These are phyloP conservation scores for Strobilomyces echinocephalus DNA, from an alignment of 768 basidiomycete species.

Conservation along the genomic window DNA sequence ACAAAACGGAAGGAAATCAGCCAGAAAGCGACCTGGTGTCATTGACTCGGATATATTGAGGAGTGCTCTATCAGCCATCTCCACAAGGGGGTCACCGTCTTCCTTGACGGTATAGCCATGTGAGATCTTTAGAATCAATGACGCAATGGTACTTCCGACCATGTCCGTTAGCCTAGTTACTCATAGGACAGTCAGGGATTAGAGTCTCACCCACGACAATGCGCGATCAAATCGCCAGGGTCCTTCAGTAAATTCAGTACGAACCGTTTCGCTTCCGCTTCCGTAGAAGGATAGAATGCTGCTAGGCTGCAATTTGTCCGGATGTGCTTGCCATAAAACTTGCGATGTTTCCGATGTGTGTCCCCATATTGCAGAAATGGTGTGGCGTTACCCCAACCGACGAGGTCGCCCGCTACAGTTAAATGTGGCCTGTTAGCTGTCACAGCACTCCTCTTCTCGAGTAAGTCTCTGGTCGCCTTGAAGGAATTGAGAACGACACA, in stretches of 20 bases:
- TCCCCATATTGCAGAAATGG: neutral
- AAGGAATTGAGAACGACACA: neutral
- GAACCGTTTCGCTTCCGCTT: neutral
- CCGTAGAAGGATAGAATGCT: neutral
- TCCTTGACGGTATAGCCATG: conserved; percentile 34
- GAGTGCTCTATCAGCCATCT: conserved; percentile 24
- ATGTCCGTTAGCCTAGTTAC: neutral
- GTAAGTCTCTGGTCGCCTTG: neutral
- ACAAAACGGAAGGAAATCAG: conserved; percentile 10
- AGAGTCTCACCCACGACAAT: neutral
- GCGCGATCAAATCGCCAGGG: neutral
- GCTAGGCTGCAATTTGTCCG: neutral
- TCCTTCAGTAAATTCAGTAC: neutral
- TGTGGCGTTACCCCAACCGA: neutral
- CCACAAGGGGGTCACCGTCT: conserved; percentile 30
- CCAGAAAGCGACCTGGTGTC: too few relatives aligned
- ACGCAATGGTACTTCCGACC: conserved; percentile 15
- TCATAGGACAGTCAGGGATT: too few relatives aligned
- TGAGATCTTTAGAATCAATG: conserved; percentile 32
- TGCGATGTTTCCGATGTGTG: neutral
- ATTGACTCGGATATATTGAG: too few relatives aligned
- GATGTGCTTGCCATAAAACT: neutral
- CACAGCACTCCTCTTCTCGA: neutral
- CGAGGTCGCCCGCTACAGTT: neutral
- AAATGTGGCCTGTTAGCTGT: neutral